These are phyloP conservation scores for Bryoglossum gracile DNA, from an alignment of 495 filamentous ascomycete species.

Conservation along the genomic window DNA sequence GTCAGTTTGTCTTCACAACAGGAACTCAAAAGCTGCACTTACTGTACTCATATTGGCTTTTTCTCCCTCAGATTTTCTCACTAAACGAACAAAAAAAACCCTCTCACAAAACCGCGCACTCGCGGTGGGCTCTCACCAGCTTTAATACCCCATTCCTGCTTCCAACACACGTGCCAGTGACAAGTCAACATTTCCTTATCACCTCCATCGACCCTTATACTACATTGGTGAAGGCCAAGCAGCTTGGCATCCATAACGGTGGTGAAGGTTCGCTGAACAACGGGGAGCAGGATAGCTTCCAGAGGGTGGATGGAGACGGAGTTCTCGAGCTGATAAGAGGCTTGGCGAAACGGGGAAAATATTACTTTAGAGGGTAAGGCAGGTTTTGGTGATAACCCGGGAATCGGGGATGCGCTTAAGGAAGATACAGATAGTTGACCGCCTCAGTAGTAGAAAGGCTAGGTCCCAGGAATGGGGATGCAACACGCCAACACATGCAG, in stretches of 20 bases:
- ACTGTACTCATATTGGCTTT: slow-evolving; percentile 16
- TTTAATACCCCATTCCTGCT: slow-evolving; percentile 4
- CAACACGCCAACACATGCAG: neutral
- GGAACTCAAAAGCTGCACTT: neutral
- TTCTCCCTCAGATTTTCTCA: neutral
- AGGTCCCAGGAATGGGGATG: too few relatives aligned
- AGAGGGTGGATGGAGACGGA: neutral
- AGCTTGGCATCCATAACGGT: slow-evolving; percentile 5
- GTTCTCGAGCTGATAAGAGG: slow-evolving; percentile 7
- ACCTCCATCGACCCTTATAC: neutral
- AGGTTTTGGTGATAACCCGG: neutral
- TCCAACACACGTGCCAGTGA: neutral
- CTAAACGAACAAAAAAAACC: neutral
- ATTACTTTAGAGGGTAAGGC: slow-evolving; percentile 1
- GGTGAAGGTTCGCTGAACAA: neutral
- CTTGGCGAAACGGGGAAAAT: slow-evolving; percentile 12
- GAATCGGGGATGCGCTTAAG: neutral
- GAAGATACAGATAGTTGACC: neutral
- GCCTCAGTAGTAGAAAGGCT: neutral
- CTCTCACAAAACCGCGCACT: neutral
- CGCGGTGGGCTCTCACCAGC: neutral
- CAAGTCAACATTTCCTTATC: neutral
- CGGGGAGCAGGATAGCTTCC: neutral
- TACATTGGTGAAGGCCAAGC: slow-evolving; percentile 10
- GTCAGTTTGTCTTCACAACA: neutral